Evolutionary conservation across 805 yeast species (phyloP).

Genomic region (Metschnikowia vanudenii): DNA sequence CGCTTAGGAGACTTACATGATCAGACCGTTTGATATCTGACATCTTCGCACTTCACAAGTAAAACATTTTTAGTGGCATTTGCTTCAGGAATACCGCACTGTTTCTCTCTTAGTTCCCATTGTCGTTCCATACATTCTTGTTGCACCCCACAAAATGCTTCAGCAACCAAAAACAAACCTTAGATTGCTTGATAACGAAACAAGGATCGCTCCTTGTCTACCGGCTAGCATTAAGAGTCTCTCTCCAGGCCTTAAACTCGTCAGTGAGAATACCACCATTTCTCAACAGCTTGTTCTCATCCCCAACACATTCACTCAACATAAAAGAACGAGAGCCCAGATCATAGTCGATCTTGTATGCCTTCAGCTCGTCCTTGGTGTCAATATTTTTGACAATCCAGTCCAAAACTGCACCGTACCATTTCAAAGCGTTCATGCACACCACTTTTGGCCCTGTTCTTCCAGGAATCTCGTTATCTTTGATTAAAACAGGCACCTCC

Average conservation of each 20-base stretch:
- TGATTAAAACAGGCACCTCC: conserved; percentile 70
- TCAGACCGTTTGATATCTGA: too few species aligned
- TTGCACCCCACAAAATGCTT: too few species aligned
- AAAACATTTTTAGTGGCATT: too few species aligned
- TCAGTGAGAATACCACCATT: conserved; percentile 23
- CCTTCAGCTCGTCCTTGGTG: conserved; percentile 47
- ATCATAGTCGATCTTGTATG: conserved; percentile 57
- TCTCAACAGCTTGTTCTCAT: conserved; percentile 23
- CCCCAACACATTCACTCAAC: conserved; percentile 45
- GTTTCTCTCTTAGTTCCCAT: too few species aligned
- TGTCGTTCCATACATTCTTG: too few species aligned
- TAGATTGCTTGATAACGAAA: background rate
- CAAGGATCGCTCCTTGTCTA: background rate
- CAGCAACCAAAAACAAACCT: too few species aligned
- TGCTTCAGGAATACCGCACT: too few species aligned
- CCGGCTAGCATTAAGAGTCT: conserved; percentile 5
- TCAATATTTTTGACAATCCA: conserved; percentile 64
- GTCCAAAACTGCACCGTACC: conserved; percentile 81
- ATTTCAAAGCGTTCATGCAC: conserved; percentile 77
- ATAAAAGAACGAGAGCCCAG: conserved; percentile 53
- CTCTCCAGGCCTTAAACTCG: conserved; percentile 37
- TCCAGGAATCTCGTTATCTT: conserved; percentile 44
- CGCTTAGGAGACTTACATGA: too few species aligned
- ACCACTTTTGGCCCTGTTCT: conserved; percentile 47
- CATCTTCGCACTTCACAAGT: too few species aligned